phyloP scores from a whole-genome alignment of 2,329 filamentous ascomycete genomes.

The Alternaria conjuncta region DNA sequence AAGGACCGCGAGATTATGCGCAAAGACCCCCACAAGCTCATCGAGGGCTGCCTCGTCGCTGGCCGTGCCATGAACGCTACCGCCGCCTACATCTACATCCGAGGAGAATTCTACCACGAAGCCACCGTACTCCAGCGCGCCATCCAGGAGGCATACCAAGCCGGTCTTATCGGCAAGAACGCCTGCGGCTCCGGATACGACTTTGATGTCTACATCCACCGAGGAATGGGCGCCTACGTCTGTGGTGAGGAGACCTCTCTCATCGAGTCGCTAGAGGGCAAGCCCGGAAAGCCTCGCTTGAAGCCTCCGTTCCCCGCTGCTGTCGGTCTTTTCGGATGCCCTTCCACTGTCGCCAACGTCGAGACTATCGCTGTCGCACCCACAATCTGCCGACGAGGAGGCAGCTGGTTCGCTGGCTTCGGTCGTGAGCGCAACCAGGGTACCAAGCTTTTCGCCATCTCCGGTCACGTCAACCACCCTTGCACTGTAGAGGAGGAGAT shows the following conservation, averaged over 20 bases:
- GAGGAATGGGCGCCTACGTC: conserved; percentile 95
- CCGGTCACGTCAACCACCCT: conserved; percentile 98
- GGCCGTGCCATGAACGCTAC: conserved; percentile 99
- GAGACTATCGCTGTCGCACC: conserved; percentile 96
- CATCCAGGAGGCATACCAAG: conserved; percentile 97
- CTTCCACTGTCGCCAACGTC: conserved; percentile 96
- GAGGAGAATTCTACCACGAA: conserved; percentile 97
- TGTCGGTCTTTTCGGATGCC: conserved; percentile 97
- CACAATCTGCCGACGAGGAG: conserved; percentile 92
- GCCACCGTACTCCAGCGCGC: conserved; percentile 90
- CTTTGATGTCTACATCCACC: conserved; percentile 96
- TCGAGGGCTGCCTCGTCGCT: conserved; percentile 95
- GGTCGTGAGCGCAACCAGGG: conserved; percentile 95
- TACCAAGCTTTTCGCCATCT: conserved; percentile 98
- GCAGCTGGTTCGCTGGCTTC: conserved; percentile 90
- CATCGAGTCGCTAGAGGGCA: conserved; percentile 97
- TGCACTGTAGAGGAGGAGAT: conserved; percentile 99
- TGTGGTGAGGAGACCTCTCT: conserved; percentile 98
- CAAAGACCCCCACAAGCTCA: conserved; percentile 98
- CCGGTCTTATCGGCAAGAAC: conserved; percentile 96
- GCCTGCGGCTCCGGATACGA: conserved; percentile 96
- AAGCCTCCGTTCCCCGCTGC: conserved; percentile 99
- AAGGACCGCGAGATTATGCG: conserved; percentile 99
- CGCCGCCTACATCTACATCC: conserved; percentile 98
- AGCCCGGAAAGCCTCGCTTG: conserved; percentile 96